Evolutionary conservation across 1,139 yeast species (phyloP).

Genomic region (Suhomyces coccinellae): DNA sequence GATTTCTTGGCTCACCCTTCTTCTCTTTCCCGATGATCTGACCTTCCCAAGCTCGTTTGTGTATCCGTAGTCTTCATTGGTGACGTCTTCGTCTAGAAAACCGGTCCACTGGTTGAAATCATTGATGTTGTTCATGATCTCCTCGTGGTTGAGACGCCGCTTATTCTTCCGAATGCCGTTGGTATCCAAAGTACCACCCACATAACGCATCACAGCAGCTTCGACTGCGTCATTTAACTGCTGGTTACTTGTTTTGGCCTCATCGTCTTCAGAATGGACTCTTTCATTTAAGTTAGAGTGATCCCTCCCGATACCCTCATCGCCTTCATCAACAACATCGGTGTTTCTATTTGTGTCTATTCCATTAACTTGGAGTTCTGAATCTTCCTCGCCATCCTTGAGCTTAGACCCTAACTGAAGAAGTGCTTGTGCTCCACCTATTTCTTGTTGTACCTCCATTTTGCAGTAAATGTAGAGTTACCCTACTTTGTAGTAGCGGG

Average conservation of each 20-base stretch:
- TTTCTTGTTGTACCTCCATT: slow-evolving; percentile 41
- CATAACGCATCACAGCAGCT: slow-evolving; percentile 74
- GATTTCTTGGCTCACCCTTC: slow-evolving; percentile 33
- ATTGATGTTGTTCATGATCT: slow-evolving; percentile 17
- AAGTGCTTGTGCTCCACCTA: slow-evolving; percentile 50
- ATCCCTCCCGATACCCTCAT: slow-evolving; percentile 11
- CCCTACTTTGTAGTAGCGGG: slow-evolving; percentile 19
- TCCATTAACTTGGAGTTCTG: slow-evolving; percentile 7
- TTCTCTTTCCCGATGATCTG: slow-evolving; percentile 7
- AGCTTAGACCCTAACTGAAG: slow-evolving; percentile 41
- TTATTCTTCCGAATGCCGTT: slow-evolving; percentile 9
- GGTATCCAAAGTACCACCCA: slow-evolving; percentile 55
- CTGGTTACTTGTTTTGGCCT: slow-evolving; percentile 35
- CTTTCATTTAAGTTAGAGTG: slow-evolving; percentile 12
- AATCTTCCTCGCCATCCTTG: slow-evolving; percentile 22
- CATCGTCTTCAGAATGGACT: slow-evolving; percentile 22
- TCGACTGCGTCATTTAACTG: slow-evolving; percentile 57
- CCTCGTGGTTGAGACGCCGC: slow-evolving; percentile 16
- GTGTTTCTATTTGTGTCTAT: slow-evolving; percentile 7
- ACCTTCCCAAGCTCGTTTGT: slow-evolving; percentile 6
- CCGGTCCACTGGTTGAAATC: slow-evolving; percentile 56
- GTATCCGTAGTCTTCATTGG: slow-evolving; percentile 18
- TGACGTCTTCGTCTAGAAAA: slow-evolving; percentile 43
- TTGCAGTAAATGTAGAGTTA: slow-evolving; percentile 17
- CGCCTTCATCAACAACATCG: slow-evolving; percentile 13